Percentiles rank a stretch among this genome's conserved stretches.
phyloP scores from a whole-genome alignment of 2,329 filamentous ascomycete genomes.

The Microascus cirrosus region DNA sequence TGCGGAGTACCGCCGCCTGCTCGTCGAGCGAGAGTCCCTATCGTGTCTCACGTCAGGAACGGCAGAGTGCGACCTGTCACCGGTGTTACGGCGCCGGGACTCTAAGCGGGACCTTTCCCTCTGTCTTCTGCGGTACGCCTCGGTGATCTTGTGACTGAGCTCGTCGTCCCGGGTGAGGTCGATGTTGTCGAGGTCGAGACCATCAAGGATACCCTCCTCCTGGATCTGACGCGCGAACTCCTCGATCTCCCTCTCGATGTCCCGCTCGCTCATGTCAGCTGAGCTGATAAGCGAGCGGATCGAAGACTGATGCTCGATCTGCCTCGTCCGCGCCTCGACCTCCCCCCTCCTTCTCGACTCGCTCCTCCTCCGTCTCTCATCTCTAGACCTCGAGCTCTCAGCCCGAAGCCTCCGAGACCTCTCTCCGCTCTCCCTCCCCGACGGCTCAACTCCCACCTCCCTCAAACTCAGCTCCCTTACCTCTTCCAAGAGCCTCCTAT shows the following conservation, averaged over 20 bases:
- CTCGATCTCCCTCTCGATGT: constrained; percentile 80
- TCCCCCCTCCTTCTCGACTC: constrained; percentile 20
- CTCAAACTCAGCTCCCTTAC: constrained; percentile 64
- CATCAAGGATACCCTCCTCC: constrained; percentile 77
- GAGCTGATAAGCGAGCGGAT: constrained; percentile 74
- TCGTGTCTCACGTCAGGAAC: neutral
- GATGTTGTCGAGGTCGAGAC: constrained; percentile 79
- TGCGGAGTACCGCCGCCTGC: constrained; percentile 17
- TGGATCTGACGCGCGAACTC: constrained; percentile 84
- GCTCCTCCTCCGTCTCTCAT: constrained; percentile 15
- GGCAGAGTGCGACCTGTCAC: neutral
- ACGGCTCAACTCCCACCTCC: constrained; percentile 42
- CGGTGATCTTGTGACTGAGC: constrained; percentile 80
- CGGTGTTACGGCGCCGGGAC: constrained; percentile 13
- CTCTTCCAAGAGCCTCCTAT: constrained; percentile 58
- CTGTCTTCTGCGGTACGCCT: constrained; percentile 73
- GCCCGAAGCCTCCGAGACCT: neutral
- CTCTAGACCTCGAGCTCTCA: neutral
- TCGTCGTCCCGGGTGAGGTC: constrained; percentile 79
- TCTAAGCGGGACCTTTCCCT: constrained; percentile 30
- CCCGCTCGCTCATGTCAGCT: constrained; percentile 63
- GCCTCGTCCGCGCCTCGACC: constrained; percentile 26
- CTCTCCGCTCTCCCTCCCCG: constrained; percentile 3
- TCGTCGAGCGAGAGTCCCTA: neutral
- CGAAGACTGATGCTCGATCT: constrained; percentile 82